Evolutionary conservation across 176 grass and related monocot species (phyloP), one percentile per base, ranked within the genome.

Genomic region (Thinopyrum elongatum): DNA sequence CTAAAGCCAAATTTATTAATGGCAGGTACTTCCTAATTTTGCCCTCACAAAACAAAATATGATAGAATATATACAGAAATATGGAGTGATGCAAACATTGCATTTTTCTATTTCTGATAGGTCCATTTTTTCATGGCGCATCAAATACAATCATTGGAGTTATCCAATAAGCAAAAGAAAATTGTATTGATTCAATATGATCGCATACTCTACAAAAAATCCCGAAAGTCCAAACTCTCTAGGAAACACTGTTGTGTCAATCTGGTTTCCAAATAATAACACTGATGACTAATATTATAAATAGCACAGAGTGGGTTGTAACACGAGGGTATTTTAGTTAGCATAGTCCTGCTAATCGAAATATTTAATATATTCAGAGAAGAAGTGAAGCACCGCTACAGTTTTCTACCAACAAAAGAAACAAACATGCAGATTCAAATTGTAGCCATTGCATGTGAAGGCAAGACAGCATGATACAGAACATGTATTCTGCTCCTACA

Each of bases 141-240:
- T 85, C 46, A 91, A 83, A 57, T 81, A 64, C 65, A 79, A 36
- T 90, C 35, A 74, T 38, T 55, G 21, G 44, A 65, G 26, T 68
- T 47, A 27, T 38, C 23, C 23, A 46, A 82, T 21, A 90, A 69
- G 78, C 6, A 29, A 69, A 87, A 29, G 21, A 33, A 28, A 39
- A 74, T 26, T 62, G 34, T 21, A 70, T 59, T 61, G 21, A 85
- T 81, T 65, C 41, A 66, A 71, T 17, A 74, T 87, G 80, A 70
- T 29, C 9, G 3, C 58, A 85, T 61, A 81, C 17, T 55, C 53
- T 46, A 68, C 22, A 36, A 78, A 63, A 71, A 3, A 38, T 44
- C 44, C 61, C 84, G 21, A 73, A 78, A 76, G 46, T 76, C 27
- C 15, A 55, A 55, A 35, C 41, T 63, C 26, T 80, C 53, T 21